Evolutionary conservation across 108 stramenopile genomes (phyloP).

Genomic region (Nannochloropsis oceanica): DNA sequence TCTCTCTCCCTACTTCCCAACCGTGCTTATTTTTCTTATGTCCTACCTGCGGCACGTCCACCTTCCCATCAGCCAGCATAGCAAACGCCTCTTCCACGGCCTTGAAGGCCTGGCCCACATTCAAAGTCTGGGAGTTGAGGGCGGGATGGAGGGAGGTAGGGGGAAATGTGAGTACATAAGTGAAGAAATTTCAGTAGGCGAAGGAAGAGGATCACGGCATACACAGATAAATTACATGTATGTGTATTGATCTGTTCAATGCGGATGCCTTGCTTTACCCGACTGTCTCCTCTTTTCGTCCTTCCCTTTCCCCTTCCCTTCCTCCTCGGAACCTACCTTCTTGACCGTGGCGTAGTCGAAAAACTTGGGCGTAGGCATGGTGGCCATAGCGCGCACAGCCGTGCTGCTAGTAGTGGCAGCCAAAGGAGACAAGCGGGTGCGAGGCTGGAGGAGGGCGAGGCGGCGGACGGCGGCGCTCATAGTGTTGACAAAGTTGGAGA

Average conservation of each 20-base stretch:
- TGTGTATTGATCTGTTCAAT: no score
- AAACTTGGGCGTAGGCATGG: conserved; percentile 4
- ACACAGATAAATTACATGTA: no score
- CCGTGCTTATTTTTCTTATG: neutral
- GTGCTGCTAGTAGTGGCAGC: neutral
- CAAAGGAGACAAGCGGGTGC: neutral
- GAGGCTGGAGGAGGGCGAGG: neutral
- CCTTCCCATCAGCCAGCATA: conserved; percentile 63
- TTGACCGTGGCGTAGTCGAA: conserved; percentile 69
- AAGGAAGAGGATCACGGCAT: no score
- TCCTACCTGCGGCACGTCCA: conserved; percentile 64
- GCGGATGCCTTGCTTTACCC: no score
- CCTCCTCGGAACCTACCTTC: neutral
- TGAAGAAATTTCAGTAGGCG: no score
- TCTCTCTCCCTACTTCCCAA: no score
- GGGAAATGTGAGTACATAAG: no score
- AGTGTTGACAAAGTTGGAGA: neutral
- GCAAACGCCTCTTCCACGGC: conserved; percentile 70
- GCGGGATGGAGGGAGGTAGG: no score
- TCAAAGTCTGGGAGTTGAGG: conserved; percentile 36
- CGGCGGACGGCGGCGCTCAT: neutral
- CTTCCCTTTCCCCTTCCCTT: no score
- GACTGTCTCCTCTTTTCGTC: no score
- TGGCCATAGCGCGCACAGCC: neutral
- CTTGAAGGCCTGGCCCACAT: conserved; percentile 59